Conservation (phyloP, 116 monocot genomes). For the Zostera marina region DNA sequence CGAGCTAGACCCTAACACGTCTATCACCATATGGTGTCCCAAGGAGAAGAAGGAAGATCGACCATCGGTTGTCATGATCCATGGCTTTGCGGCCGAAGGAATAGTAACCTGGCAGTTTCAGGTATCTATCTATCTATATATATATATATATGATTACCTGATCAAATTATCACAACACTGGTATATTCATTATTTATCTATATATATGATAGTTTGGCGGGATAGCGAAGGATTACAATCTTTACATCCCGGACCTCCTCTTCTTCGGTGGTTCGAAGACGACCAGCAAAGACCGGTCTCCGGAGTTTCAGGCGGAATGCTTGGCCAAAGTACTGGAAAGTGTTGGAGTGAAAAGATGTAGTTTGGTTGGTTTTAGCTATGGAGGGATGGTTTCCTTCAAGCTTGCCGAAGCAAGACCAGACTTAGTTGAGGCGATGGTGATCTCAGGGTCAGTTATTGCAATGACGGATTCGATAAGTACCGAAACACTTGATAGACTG, state of each 20-base stretch:
- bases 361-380: slow-evolving; percentile 84
- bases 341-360: slow-evolving; percentile 49
- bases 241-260: slow-evolving; percentile 78
- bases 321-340: slow-evolving; percentile 25
- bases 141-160: background rate
- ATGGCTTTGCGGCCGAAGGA: slow-evolving; percentile 82
- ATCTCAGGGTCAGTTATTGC: slow-evolving; percentile 60
- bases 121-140: background rate
- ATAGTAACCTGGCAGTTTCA: slow-evolving; percentile 87
- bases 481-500: slow-evolving; percentile 23
- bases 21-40: slow-evolving; percentile 44
- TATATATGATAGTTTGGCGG: slow-evolving; percentile 10
- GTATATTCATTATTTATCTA: background rate
- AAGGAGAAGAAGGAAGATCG: slow-evolving; percentile 13
- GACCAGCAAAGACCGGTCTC: slow-evolving; percentile 32
- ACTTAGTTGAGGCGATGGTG: slow-evolving; percentile 42
- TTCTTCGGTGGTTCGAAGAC: slow-evolving; percentile 69
- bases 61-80: slow-evolving; percentile 71
- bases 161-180: background rate
- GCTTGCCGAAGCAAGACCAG: slow-evolving; percentile 52
- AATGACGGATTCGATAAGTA: slow-evolving; percentile 69
- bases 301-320: slow-evolving; percentile 63
- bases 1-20: slow-evolving; percentile 14
- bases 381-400: slow-evolving; percentile 93
- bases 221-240: slow-evolving; percentile 35